Percentiles rank a stretch among this genome's conserved stretches.
phyloP scores from a whole-genome alignment of 1,284 basidiomycete species.

The Porodaedalea pini region DNA sequence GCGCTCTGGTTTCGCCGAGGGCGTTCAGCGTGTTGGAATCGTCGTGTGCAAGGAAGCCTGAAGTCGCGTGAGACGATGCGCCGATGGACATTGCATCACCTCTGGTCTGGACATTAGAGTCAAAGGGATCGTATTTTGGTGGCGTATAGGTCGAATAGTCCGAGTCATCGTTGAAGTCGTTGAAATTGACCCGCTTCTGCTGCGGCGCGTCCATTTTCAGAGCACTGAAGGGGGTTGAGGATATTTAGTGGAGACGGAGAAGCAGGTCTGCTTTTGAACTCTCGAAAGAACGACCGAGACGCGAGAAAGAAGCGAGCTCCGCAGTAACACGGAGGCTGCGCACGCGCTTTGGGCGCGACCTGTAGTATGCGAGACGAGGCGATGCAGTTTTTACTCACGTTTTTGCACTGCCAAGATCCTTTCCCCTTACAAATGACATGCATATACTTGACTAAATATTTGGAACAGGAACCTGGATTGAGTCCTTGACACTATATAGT shows the following conservation, averaged over 20 bases:
- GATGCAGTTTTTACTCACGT: too few species aligned
- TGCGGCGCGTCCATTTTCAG: constrained; percentile 2
- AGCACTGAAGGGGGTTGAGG: neutral
- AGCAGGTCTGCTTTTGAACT: neutral
- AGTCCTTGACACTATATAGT: too few species aligned
- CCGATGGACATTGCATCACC: constrained; percentile 12
- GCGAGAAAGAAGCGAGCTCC: neutral
- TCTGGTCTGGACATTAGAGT: constrained; percentile 1
- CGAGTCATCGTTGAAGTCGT: neutral
- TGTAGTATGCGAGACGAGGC: too few species aligned
- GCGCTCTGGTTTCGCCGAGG: constrained; percentile 24
- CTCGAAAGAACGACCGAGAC: neutral
- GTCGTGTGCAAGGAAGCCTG: constrained; percentile 17
- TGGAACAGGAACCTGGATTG: too few species aligned
- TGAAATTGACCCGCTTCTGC: constrained; percentile 17
- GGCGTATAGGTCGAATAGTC: constrained; percentile 13
- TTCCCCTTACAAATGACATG: too few species aligned
- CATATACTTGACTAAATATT: too few species aligned
- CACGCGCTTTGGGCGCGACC: too few species aligned
- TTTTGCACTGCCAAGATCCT: too few species aligned
- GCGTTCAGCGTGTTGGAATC: constrained; percentile 15
- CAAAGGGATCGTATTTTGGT: constrained; percentile 21
- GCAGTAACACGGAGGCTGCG: constrained; percentile 3
- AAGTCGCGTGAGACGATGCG: constrained; percentile 15
- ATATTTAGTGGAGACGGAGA: neutral